phyloP scores from a whole-genome alignment of 164 flowering plant genomes.

The Chimonanthus praecox region DNA sequence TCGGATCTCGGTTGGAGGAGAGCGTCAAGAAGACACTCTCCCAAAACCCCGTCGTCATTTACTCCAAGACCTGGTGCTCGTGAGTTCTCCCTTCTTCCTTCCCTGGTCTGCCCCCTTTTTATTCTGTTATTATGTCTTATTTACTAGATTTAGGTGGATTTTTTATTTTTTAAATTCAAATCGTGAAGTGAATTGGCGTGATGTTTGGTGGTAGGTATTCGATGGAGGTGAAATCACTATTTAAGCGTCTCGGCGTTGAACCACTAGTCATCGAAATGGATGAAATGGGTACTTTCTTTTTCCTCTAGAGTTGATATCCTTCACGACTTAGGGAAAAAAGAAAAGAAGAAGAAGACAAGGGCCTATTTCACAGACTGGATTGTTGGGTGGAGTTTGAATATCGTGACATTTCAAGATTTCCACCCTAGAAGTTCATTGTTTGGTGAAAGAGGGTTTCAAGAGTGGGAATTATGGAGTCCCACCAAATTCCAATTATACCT shows the following conservation, averaged over 20 bases:
- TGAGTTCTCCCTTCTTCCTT: conserved; percentile 33
- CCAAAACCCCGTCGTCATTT: conserved; percentile 79
- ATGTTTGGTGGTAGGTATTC: conserved; percentile 45
- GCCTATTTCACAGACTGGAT: too few species aligned
- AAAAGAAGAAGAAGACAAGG: neutral
- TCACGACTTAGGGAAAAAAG: neutral
- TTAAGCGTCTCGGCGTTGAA: conserved; percentile 65
- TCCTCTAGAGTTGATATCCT: neutral
- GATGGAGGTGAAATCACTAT: conserved; percentile 76
- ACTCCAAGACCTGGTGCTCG: conserved; percentile 98
- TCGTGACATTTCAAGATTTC: neutral
- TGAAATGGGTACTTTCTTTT: conserved; percentile 52
- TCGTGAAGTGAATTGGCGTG: neutral
- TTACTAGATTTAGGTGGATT: neutral
- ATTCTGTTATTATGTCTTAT: conserved; percentile 1
- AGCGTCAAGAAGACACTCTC: conserved; percentile 61
- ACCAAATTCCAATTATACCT: too few species aligned
- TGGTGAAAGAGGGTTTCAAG: too few species aligned
- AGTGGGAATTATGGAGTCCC: too few species aligned
- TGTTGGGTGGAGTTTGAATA: neutral
- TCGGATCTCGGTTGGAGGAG: conserved; percentile 80
- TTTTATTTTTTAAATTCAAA: conserved; percentile 2
- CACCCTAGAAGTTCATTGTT: too few species aligned
- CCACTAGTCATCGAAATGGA: conserved; percentile 90
- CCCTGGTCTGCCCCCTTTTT: neutral